Evolutionary conservation across 176 grass and related monocot genomes (phyloP).

Genomic region (Poa pratensis): DNA sequence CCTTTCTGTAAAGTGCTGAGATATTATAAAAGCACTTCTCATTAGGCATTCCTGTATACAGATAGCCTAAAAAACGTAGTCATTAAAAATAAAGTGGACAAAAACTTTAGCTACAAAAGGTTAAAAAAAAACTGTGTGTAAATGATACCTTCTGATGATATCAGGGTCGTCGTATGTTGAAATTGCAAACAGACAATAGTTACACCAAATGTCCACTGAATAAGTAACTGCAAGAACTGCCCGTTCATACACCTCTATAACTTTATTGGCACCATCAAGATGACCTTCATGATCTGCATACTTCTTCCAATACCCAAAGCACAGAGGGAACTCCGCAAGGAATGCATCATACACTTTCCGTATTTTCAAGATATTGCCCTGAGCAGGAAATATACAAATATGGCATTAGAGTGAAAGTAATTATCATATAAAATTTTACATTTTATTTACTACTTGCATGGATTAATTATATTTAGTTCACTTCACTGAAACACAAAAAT

Average conservation of each 20-base stretch:
- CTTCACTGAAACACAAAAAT: not conserved
- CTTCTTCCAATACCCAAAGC: slow-evolving; percentile 99
- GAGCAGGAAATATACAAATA: slow-evolving; percentile 26
- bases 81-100: slow-evolving; percentile 36
- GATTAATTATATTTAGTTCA: not conserved
- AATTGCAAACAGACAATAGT: slow-evolving; percentile 91
- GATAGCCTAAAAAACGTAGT: slow-evolving; percentile 1
- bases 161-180: slow-evolving; percentile 93
- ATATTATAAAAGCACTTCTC: slow-evolving; percentile 41
- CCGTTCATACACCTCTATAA: slow-evolving; percentile 91
- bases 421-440: not conserved
- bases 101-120: not conserved
- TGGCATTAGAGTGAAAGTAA: slow-evolving; percentile 27
- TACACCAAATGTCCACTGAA: slow-evolving; percentile 98
- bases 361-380: slow-evolving; percentile 83
- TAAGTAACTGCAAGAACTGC: slow-evolving; percentile 98
- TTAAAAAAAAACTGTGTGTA: not conserved
- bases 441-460: not conserved
- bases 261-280: slow-evolving; percentile 69
- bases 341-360: slow-evolving; percentile 94
- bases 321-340: slow-evolving; percentile 89
- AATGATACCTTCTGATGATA: slow-evolving; percentile 81
- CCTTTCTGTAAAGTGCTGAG: not conserved
- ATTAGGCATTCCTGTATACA: slow-evolving; percentile 43
- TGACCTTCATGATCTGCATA: slow-evolving; percentile 94